Percentiles rank a stretch among this genome's conserved stretches.
Evolutionary conservation across 2,329 filamentous ascomycete species (phyloP).

Genomic region (Penicillium sp.): DNA sequence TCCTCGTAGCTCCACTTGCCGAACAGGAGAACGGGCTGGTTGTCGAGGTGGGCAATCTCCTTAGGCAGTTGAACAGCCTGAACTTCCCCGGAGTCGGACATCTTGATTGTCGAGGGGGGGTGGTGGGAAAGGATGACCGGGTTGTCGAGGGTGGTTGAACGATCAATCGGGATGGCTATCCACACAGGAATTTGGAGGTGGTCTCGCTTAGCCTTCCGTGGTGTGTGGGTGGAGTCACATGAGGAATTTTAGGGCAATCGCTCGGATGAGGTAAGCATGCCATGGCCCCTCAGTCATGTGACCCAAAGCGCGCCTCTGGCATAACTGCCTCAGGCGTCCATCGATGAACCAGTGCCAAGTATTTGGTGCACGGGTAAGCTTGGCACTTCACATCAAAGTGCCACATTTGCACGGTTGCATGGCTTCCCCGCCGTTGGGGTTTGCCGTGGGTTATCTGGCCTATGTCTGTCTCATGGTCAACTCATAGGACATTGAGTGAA

Average conservation of each 20-base stretch:
- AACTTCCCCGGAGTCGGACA: slow-evolving; percentile 95
- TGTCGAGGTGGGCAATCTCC: slow-evolving; percentile 77
- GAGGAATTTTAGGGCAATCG: slow-evolving; percentile 37
- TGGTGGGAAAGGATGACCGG: slow-evolving; percentile 41
- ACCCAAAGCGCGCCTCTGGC: not conserved
- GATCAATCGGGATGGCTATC: slow-evolving; percentile 39
- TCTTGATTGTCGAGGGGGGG: slow-evolving; percentile 57
- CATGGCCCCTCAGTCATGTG: slow-evolving; percentile 34
- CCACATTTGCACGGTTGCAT: not conserved
- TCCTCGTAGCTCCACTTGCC: slow-evolving; percentile 99
- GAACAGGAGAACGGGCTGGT: slow-evolving; percentile 89
- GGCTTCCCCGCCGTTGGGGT: not conserved
- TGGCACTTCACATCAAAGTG: not conserved
- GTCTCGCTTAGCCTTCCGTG: slow-evolving; percentile 48
- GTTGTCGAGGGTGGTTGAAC: slow-evolving; percentile 44
- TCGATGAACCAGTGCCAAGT: not conserved
- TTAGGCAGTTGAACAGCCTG: slow-evolving; percentile 80
- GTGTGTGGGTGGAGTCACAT: slow-evolving; percentile 30
- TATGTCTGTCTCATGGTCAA: not conserved
- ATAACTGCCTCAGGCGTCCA: not conserved
- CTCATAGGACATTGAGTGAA: too few relatives aligned
- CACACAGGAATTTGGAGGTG: slow-evolving; percentile 43
- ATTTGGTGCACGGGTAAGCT: not conserved
- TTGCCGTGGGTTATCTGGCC: not conserved
- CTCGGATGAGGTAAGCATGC: slow-evolving; percentile 14